Conservation (phyloP, 371 early-diverging fungal genomes). For the Dinochytrium kinnereticum region DNA sequence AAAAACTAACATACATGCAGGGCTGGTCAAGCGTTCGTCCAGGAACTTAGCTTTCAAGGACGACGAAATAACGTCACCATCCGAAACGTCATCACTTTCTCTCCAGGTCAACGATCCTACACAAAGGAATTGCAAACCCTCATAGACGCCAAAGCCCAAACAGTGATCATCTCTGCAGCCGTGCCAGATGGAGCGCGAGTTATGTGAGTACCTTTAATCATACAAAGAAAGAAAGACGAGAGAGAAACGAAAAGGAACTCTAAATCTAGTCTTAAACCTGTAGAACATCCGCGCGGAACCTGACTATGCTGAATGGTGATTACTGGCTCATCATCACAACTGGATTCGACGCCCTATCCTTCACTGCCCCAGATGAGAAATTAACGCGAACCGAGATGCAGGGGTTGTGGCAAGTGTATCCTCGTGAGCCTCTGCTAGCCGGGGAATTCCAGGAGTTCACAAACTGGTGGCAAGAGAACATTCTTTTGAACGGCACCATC, state of each 20-base stretch:
- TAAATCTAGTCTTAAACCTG: too few species aligned
- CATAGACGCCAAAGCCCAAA: neutral
- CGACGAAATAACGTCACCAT: neutral
- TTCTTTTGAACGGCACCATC: neutral
- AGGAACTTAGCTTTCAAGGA: neutral
- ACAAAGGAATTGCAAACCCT: neutral
- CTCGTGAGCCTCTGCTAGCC: neutral
- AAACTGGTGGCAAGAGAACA: neutral
- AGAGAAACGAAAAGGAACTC: too few species aligned
- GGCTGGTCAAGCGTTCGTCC: neutral
- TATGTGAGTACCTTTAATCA: neutral
- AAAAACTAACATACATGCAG: neutral
- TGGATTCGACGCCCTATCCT: neutral
- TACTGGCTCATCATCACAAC: conserved; percentile 14
- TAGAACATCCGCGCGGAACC: neutral
- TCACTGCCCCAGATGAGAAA: neutral
- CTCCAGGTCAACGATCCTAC: neutral
- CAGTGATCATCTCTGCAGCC: neutral
- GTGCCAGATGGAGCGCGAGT: neutral
- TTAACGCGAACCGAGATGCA: neutral
- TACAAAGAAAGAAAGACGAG: neutral
- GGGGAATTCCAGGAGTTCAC: neutral
- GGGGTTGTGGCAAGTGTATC: conserved; percentile 5
- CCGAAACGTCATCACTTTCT: neutral
- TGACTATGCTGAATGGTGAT: conserved; percentile 10